Conservation (phyloP, 2,329 filamentous ascomycete species). For the Monosporascus sp. region DNA sequence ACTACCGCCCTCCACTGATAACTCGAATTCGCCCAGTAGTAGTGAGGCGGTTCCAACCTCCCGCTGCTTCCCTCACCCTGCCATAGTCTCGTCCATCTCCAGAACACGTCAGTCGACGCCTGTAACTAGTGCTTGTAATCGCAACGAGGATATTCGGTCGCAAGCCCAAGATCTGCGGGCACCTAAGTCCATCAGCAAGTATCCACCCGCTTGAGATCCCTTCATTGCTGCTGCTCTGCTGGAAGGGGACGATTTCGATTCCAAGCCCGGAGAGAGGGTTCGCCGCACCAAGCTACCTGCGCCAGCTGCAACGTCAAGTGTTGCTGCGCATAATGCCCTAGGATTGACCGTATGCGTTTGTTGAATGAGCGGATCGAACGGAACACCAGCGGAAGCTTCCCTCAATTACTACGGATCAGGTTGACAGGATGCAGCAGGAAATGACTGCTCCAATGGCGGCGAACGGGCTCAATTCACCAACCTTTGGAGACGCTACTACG, state of each 20-base stretch:
- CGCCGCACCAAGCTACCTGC: constrained; percentile 10
- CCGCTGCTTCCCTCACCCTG: constrained; percentile 17
- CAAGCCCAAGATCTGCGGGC: constrained; percentile 11
- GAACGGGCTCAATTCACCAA: constrained; percentile 13
- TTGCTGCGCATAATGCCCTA: constrained; percentile 20
- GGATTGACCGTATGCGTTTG: constrained; percentile 22
- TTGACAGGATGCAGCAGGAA: constrained; percentile 14
- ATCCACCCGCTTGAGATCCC: constrained; percentile 30
- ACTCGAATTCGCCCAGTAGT: constrained; percentile 3
- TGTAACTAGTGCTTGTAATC: constrained; percentile 8
- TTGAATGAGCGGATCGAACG: constrained; percentile 27
- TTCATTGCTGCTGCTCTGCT: constrained; percentile 30
- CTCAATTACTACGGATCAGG: constrained; percentile 19
- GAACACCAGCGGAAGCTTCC: constrained; percentile 22
- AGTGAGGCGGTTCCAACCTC: constrained; percentile 10
- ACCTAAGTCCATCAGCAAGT: constrained; percentile 29
- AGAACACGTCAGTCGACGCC: constrained; percentile 19
- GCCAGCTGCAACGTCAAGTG: constrained; percentile 14
- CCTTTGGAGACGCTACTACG: constrained; percentile 10
- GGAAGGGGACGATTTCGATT: constrained; percentile 31
- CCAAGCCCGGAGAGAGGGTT: constrained; percentile 12
- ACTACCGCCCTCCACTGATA: background rate
- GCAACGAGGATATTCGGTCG: constrained; percentile 9
- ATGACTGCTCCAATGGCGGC: constrained; percentile 22
- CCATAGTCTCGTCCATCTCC: constrained; percentile 29